Evolutionary conservation across 2,329 filamentous ascomycete species (phyloP), one percentile per base, ranked within the genome.

Genomic region (Ophiocordyceps camponoti-floridani): DNA sequence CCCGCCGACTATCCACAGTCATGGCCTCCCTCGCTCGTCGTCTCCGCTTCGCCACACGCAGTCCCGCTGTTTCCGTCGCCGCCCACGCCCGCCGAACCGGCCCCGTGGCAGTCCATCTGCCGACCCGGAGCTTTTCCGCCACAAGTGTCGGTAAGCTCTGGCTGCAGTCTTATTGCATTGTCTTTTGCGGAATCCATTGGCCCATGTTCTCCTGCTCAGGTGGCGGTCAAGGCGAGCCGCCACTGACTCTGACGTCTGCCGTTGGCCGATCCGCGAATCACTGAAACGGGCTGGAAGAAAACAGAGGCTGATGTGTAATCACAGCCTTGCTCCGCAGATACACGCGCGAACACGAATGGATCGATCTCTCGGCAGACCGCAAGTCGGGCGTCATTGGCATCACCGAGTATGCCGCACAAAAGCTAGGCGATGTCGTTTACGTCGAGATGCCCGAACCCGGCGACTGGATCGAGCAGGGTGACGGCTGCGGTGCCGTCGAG

Each of bases 301-400:
- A 26, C 13, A 26, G 19, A 41, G 19, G 10, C 19, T 41, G 40
- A 41, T 38, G 11, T n/a, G 35, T 38, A 4, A 38, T 38, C 38
- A 26, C 38, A 41, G 38, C 18, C 19, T 12, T 41, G 38, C 19
- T 41, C 18, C 89, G 91, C 68, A 84, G 81, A 62, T 98, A 94
- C 72, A 95, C 91, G 52, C 82, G 88, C 62, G 89, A 95, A 60
- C 91, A 98, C 72, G 91, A 98, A 70, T 98, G 91, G 91, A 79
- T 98, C 61, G 87, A 95, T 65, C 69, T 94, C 48, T 81, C 79
- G 46, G 77, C 77, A 44, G 84, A 93, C 65, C 79, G 82, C 61
- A 89, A 84, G 64, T 82, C 80, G 43, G 88, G 84, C 70, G 76
- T 73, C 44, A 70, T 80, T 53, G 91, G 91, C 48, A 94, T 98